Percentiles rank a stretch among this genome's conserved stretches.
phyloP scores from a whole-genome alignment of 1,139 yeast genomes.

The Taphrina flavorubra region DNA sequence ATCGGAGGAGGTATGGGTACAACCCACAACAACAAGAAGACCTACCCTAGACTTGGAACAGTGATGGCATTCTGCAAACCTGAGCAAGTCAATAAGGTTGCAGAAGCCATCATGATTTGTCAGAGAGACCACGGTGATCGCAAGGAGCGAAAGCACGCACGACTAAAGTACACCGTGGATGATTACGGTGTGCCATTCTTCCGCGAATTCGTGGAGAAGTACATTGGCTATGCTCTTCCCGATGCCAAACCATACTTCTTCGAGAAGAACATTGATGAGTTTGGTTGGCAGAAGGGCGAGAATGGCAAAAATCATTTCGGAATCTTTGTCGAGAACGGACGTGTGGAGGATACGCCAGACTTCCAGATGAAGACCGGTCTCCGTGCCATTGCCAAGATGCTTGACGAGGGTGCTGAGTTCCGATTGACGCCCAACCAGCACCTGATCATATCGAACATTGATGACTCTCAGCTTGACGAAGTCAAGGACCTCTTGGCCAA shows the following conservation, averaged over 20 bases:
- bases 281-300: slow-evolving; percentile 92
- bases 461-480: slow-evolving; percentile 67
- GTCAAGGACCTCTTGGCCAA: slow-evolving; percentile 69
- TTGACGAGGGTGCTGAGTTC: slow-evolving; percentile 63
- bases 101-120: slow-evolving; percentile 90
- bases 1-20: slow-evolving; percentile 99
- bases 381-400: slow-evolving; percentile 72
- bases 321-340: slow-evolving; percentile 93
- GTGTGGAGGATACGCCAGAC: slow-evolving; percentile 91
- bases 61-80: slow-evolving; percentile 74
- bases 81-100: slow-evolving; percentile 74
- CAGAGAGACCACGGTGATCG: slow-evolving; percentile 97
- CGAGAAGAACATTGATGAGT: slow-evolving; percentile 85
- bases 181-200: slow-evolving; percentile 85
- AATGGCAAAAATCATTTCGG: slow-evolving; percentile 86
- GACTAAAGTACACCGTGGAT: slow-evolving; percentile 95
- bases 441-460: slow-evolving; percentile 73
- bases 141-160: slow-evolving; percentile 94
- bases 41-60: slow-evolving; percentile 94
- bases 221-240: slow-evolving; percentile 76
- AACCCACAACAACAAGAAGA: slow-evolving; percentile 94
- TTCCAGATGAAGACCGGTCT: slow-evolving; percentile 90
- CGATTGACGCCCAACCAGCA: slow-evolving; percentile 97
- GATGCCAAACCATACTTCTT: slow-evolving; percentile 74
- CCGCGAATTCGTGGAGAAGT: slow-evolving; percentile 79